phyloP scores from a whole-genome alignment of 2,329 filamentous ascomycete genomes.

The Xenosphaeropsis pyriputrescens region DNA sequence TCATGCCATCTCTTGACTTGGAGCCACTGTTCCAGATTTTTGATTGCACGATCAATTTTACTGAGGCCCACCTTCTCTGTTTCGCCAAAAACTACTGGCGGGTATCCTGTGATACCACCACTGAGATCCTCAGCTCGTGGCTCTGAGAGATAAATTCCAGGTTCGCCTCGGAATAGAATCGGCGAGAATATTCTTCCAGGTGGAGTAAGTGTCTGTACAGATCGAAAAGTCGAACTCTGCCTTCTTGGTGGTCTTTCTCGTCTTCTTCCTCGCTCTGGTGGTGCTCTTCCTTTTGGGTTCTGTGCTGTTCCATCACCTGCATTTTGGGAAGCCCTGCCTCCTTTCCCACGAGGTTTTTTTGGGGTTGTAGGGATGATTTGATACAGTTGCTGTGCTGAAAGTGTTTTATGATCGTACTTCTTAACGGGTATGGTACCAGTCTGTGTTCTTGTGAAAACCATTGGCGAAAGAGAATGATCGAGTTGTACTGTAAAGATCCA shows the following conservation, averaged over 20 bases:
- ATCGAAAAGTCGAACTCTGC: too few species aligned
- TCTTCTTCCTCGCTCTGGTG: too few species aligned
- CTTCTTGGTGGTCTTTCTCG: too few species aligned
- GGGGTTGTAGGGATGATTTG: too few species aligned
- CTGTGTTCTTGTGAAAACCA: conserved; percentile 1
- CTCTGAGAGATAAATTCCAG: background rate
- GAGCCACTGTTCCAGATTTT: conserved; percentile 5
- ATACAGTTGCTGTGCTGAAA: background rate
- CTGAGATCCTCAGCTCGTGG: background rate
- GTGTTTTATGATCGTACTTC: conserved; percentile 1
- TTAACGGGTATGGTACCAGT: background rate
- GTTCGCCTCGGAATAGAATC: too few species aligned
- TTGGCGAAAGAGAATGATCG: background rate
- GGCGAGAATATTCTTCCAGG: too few species aligned
- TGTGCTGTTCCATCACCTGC: too few species aligned
- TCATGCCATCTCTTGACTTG: conserved; percentile 4
- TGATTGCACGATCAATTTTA: conserved; percentile 5
- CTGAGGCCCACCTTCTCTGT: conserved; percentile 6
- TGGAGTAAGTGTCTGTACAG: too few species aligned
- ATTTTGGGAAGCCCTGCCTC: too few species aligned
- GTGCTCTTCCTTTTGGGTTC: too few species aligned
- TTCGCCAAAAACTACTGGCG: conserved; percentile 4
- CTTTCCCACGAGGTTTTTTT: too few species aligned
- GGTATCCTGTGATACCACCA: conserved; percentile 1
- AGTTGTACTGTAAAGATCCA: too few species aligned